phyloP scores from a whole-genome alignment of 139 green algal genomes.

The Volvox reticuliferus region DNA sequence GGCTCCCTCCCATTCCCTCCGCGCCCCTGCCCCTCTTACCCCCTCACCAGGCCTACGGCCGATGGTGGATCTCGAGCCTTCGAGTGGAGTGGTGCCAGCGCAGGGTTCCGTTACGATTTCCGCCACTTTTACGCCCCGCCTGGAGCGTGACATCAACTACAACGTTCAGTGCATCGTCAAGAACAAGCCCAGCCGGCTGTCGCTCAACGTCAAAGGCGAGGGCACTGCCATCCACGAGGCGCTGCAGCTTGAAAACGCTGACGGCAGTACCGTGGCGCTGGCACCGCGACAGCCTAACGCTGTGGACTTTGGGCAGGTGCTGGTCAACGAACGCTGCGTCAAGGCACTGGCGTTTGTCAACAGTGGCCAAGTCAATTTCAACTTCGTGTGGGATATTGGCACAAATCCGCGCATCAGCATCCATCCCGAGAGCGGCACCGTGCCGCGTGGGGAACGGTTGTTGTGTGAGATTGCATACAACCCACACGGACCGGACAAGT shows the following conservation, averaged over 20 bases:
- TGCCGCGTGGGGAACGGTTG: constrained; percentile 72
- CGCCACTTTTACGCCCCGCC: constrained; percentile 69
- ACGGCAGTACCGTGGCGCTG: constrained; percentile 66
- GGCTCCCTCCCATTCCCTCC: background rate
- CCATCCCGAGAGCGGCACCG: constrained; percentile 68
- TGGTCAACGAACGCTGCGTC: constrained; percentile 80
- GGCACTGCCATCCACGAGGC: constrained; percentile 78
- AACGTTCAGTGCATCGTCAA: constrained; percentile 79
- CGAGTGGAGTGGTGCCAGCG: constrained; percentile 68
- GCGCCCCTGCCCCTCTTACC: constrained; percentile 1
- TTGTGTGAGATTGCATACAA: constrained; percentile 78
- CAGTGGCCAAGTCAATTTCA: constrained; percentile 72
- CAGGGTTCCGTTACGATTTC: constrained; percentile 57
- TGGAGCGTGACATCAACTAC: constrained; percentile 79
- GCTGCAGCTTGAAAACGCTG: constrained; percentile 73
- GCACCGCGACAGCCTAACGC: constrained; percentile 63
- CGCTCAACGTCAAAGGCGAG: constrained; percentile 87
- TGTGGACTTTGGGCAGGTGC: constrained; percentile 84
- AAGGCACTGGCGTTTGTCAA: constrained; percentile 76
- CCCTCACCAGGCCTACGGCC: constrained; percentile 50
- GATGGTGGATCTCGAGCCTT: constrained; percentile 71
- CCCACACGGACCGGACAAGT: constrained; percentile 67
- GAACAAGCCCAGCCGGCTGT: constrained; percentile 78
- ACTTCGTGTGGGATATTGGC: constrained; percentile 81
- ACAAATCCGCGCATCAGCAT: constrained; percentile 70